These are phyloP conservation scores for Exobasidium rhododendri DNA, from an alignment of 1,284 basidiomycete species.

Conservation along the genomic window DNA sequence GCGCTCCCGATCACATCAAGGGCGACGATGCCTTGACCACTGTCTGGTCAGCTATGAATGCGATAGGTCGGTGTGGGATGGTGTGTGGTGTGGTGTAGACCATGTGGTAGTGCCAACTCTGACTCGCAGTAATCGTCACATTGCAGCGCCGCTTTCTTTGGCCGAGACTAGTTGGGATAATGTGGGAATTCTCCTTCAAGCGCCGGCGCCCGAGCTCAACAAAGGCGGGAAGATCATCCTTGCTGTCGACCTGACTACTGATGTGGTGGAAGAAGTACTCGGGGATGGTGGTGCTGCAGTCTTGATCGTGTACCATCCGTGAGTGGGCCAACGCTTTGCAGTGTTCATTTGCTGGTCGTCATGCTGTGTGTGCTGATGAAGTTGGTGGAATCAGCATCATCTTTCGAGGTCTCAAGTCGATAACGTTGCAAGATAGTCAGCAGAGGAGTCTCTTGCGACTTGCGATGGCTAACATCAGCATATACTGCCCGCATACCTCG, in stretches of 20 bases:
- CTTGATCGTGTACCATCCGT: constrained; percentile 69
- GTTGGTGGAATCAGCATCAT: constrained; percentile 88
- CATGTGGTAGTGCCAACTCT: no score
- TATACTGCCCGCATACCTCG: constrained; percentile 83
- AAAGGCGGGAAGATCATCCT: constrained; percentile 17
- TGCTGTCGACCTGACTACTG: constrained; percentile 48
- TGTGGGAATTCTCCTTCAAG: constrained; percentile 45
- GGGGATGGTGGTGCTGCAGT: constrained; percentile 53
- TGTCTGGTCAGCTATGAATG: constrained; percentile 2
- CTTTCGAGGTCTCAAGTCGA: constrained; percentile 72
- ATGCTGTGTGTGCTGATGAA: constrained; percentile 67
- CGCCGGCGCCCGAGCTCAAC: constrained; percentile 18
- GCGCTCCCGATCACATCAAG: background rate
- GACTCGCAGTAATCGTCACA: no score
- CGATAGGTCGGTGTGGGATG: constrained; percentile 75
- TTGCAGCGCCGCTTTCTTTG: constrained; percentile 36
- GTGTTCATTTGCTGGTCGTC: background rate
- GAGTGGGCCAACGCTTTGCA: background rate
- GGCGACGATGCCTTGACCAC: background rate
- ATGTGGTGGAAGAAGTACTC: constrained; percentile 47
- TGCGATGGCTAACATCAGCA: constrained; percentile 73
- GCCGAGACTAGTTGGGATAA: constrained; percentile 50
- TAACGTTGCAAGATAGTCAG: constrained; percentile 75
- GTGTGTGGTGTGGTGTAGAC: no score
- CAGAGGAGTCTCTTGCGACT: constrained; percentile 76